phyloP scores from a whole-genome alignment of 2,329 filamentous ascomycete species.

The Fusarium sp. region DNA sequence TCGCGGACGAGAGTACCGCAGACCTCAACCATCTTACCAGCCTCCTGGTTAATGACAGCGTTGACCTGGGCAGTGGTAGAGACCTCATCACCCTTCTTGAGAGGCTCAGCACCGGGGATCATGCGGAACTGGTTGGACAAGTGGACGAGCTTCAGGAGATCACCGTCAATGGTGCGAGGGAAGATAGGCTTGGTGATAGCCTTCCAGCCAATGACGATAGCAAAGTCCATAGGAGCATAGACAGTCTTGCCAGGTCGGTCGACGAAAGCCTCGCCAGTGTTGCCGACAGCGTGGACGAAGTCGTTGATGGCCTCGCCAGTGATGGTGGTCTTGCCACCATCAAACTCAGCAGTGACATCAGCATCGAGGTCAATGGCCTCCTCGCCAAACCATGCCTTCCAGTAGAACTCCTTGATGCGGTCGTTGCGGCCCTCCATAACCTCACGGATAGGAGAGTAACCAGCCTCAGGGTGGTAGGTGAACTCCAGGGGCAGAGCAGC shows the following conservation, averaged over 20 bases:
- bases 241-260: constrained; percentile 94
- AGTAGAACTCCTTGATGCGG: constrained; percentile 99
- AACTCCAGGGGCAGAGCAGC: constrained; percentile 89
- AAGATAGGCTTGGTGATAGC: constrained; percentile 99
- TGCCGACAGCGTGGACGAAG: constrained; percentile 98
- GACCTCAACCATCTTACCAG: constrained; percentile 99
- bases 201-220: constrained; percentile 98
- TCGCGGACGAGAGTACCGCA: constrained; percentile 93
- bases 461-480: constrained; percentile 92
- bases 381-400: constrained; percentile 95
- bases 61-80: constrained; percentile 96
- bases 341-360: constrained; percentile 86
- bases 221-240: constrained; percentile 98
- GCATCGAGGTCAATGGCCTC: constrained; percentile 86
- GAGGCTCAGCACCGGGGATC: constrained; percentile 91
- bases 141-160: constrained; percentile 95
- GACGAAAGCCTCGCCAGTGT: constrained; percentile 96
- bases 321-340: constrained; percentile 87
- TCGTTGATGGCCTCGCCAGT: constrained; percentile 95
- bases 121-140: constrained; percentile 98
- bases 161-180: constrained; percentile 94
- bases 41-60: constrained; percentile 96
- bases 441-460: constrained; percentile 97
- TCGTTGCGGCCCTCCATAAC: constrained; percentile 97
- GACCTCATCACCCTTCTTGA: constrained; percentile 95